Conservation (phyloP, 73 alveolate genomes). For the Paramecium biaurelia region DNA sequence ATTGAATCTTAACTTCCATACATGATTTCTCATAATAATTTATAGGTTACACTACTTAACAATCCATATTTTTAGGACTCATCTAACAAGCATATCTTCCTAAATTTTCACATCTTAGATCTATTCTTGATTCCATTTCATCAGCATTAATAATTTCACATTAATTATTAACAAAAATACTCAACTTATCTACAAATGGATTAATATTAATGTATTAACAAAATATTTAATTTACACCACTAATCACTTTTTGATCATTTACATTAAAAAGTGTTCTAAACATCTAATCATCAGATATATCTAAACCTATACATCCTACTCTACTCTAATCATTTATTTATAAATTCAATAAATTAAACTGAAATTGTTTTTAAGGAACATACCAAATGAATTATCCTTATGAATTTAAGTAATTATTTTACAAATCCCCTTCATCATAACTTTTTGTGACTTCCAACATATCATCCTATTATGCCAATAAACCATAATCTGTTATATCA, state of each 20-base stretch:
- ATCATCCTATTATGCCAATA: background rate
- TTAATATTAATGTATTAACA: background rate
- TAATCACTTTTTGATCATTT: background rate
- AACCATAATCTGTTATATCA: background rate
- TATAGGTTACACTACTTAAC: background rate
- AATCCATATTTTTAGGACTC: background rate
- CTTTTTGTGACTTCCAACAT: background rate
- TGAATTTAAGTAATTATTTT: background rate
- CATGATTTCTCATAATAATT: background rate
- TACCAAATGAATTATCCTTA: conserved; percentile 18
- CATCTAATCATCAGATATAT: background rate
- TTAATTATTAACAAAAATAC: background rate
- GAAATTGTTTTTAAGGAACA: background rate
- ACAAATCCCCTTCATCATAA: background rate
- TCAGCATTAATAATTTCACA: background rate
- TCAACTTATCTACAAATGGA: background rate
- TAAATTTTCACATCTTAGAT: background rate
- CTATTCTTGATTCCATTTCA: background rate
- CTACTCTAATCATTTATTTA: background rate
- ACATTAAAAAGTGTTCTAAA: background rate
- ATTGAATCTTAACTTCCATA: background rate
- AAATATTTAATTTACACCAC: background rate
- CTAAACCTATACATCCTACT: conserved; percentile 32
- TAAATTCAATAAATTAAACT: background rate
- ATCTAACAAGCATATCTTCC: background rate